Conservation (phyloP, 2,329 filamentous ascomycete species). For the Blastomyces silverae region DNA sequence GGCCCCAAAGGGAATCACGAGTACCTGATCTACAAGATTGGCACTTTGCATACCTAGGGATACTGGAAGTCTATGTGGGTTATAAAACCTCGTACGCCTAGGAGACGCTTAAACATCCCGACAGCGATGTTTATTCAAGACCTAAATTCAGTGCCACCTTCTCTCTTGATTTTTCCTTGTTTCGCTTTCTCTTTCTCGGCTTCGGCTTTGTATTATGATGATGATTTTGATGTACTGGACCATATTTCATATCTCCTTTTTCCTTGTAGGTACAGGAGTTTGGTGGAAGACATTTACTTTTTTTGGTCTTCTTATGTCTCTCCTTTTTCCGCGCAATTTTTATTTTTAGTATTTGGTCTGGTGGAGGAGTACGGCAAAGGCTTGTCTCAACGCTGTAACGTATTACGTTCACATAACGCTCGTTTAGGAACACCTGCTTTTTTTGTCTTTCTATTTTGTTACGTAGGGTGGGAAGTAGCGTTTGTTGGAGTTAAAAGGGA, state of each 20-base stretch:
- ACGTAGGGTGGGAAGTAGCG: background rate
- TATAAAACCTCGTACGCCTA: background rate
- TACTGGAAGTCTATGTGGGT: background rate
- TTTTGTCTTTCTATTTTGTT: background rate
- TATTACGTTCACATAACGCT: background rate
- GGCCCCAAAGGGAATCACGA: constrained; percentile 14
- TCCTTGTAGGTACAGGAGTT: background rate
- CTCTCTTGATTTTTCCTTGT: background rate
- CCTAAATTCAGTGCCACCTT: background rate
- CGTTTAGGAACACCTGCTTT: background rate
- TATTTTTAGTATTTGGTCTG: background rate
- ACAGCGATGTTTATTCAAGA: background rate
- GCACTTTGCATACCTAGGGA: too few species aligned
- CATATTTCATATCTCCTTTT: background rate
- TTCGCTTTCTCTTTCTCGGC: background rate
- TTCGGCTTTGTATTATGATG: constrained; percentile 6
- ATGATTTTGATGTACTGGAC: background rate
- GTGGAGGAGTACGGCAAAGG: background rate
- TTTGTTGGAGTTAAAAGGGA: background rate
- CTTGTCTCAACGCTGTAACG: background rate
- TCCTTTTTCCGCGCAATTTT: background rate
- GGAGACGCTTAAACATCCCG: background rate
- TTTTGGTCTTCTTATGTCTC: background rate
- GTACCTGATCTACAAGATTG: background rate
- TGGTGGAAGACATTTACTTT: background rate